phyloP scores from a whole-genome alignment of 2,329 filamentous ascomycete species.

The Thelonectria rubi region DNA sequence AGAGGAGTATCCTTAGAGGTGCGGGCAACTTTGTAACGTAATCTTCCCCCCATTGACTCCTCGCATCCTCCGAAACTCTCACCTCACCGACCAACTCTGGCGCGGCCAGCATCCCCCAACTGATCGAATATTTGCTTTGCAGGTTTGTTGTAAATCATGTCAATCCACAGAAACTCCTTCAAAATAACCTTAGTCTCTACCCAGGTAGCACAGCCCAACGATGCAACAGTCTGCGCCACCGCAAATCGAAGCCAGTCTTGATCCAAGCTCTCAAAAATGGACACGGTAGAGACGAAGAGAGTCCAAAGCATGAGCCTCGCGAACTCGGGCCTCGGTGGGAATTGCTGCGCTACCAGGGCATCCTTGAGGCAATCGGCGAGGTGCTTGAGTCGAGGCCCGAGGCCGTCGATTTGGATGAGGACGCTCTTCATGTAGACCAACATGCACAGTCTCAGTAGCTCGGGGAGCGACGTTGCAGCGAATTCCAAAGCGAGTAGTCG shows the following conservation, averaged over 20 bases:
- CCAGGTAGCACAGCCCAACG: constrained; percentile 11
- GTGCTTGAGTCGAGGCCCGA: constrained; percentile 18
- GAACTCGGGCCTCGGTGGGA: constrained; percentile 1
- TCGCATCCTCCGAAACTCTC: neutral
- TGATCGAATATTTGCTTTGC: constrained; percentile 8
- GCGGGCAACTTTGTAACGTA: no score
- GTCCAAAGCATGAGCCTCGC: constrained; percentile 21
- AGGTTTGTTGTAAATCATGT: constrained; percentile 12
- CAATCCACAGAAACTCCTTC: constrained; percentile 20
- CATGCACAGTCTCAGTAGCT: constrained; percentile 35
- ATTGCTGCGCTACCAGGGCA: constrained; percentile 15
- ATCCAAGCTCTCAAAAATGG: constrained; percentile 26
- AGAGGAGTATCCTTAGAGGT: no score
- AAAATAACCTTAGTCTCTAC: constrained; percentile 7
- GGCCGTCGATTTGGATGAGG: constrained; percentile 23
- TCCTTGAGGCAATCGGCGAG: neutral
- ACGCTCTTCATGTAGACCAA: constrained; percentile 37
- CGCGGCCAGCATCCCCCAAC: neutral
- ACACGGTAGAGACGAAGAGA: constrained; percentile 13
- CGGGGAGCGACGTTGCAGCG: constrained; percentile 21
- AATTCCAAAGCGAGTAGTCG: constrained; percentile 33
- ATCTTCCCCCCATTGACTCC: no score
- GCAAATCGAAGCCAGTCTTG: constrained; percentile 18
- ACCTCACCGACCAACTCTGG: neutral
- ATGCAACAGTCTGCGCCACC: constrained; percentile 3